Evolutionary conservation across 257 asterid genomes (phyloP).

Genomic region (Forsythia viridissima): DNA sequence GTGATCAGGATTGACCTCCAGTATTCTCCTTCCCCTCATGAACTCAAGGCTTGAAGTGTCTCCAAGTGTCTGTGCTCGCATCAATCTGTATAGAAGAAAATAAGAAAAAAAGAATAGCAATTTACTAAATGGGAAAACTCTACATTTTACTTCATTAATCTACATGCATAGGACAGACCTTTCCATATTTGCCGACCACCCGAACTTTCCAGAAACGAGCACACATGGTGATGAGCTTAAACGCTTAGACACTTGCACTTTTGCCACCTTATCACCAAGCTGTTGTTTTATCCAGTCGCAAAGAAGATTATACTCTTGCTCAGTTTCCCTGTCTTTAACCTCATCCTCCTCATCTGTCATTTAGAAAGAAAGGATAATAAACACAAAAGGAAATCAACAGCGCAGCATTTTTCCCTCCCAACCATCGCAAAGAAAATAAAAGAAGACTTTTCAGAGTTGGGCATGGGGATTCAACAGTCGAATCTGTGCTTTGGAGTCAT

Average conservation of each 20-base stretch:
- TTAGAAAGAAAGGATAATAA: background rate
- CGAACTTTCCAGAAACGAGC: slow-evolving; percentile 98
- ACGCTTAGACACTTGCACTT: slow-evolving; percentile 92
- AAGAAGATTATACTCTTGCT: slow-evolving; percentile 81
- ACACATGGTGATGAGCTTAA: slow-evolving; percentile 98
- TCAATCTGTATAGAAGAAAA: slow-evolving; percentile 52
- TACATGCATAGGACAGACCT: slow-evolving; percentile 43
- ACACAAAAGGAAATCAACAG: background rate
- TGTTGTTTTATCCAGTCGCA: slow-evolving; percentile 98
- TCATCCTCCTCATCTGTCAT: slow-evolving; percentile 84
- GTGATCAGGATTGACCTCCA: slow-evolving; percentile 95
- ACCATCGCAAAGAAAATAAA: background rate
- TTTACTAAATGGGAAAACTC: background rate
- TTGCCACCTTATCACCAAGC: slow-evolving; percentile 94
- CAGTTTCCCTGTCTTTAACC: slow-evolving; percentile 75
- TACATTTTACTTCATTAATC: background rate
- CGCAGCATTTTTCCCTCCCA: background rate
- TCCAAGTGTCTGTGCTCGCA: slow-evolving; percentile 96
- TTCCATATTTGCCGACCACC: slow-evolving; percentile 99
- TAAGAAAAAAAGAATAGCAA: background rate
- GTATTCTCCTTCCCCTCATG: slow-evolving; percentile 96
- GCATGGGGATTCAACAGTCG: background rate
- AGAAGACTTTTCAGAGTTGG: background rate
- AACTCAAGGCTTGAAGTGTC: slow-evolving; percentile 89
- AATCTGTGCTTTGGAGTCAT: background rate